phyloP scores from a whole-genome alignment of 306 rosid genomes.

The Delonix regia region DNA sequence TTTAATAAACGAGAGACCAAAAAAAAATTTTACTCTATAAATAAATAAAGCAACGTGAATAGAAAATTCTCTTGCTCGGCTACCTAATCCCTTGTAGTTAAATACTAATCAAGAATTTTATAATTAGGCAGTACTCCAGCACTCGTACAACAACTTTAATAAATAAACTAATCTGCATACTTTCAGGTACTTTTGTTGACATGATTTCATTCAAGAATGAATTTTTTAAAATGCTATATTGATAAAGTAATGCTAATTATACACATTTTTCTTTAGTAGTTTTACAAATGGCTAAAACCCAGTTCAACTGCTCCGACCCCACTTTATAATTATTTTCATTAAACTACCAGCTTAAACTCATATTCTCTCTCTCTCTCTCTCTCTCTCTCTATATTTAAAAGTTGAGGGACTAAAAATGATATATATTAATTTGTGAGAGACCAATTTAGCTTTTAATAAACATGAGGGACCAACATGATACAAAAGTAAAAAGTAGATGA shows the following conservation, averaged over 20 bases:
- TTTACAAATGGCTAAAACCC: background rate
- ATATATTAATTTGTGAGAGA: too few relatives aligned
- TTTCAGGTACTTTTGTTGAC: constrained; percentile 37
- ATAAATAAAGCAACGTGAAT: constrained; percentile 26
- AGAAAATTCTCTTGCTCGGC: constrained; percentile 38
- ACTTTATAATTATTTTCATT: background rate
- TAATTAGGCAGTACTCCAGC: constrained; percentile 2
- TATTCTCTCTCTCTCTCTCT: too few relatives aligned
- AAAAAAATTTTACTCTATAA: too few relatives aligned
- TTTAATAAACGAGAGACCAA: too few relatives aligned
- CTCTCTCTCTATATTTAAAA: too few relatives aligned
- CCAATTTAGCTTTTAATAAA: too few relatives aligned
- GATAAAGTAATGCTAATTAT: background rate
- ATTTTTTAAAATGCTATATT: background rate
- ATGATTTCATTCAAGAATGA: constrained; percentile 26
- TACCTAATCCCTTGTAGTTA: constrained; percentile 54
- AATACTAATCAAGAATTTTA: background rate
- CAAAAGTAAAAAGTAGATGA: too few relatives aligned
- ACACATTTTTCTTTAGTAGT: background rate
- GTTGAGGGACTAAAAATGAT: too few relatives aligned
- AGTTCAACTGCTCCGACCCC: constrained; percentile 8
- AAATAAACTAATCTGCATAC: background rate
- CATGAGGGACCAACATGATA: too few relatives aligned
- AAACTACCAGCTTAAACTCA: too few relatives aligned
- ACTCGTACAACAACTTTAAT: background rate